Percentiles rank a stretch among this genome's conserved stretches.
Conservation (phyloP, 1,284 basidiomycete species). For the Apiotrichum porosum region DNA sequence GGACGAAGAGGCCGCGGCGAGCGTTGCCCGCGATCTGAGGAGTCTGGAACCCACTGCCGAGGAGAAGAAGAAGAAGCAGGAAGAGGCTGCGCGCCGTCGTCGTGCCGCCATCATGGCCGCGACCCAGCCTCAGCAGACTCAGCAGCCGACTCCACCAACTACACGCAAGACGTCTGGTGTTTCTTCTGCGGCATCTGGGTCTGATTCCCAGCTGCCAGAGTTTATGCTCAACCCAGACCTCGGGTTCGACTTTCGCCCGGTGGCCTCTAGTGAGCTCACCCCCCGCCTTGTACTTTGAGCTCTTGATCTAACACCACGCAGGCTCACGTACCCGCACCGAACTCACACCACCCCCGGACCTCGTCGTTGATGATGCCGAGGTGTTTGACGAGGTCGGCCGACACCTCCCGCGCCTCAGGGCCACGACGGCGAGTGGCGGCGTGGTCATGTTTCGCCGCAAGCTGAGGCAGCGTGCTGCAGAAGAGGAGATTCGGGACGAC, state of each 20-base stretch:
- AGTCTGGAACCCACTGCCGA: background rate
- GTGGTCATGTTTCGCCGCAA: constrained; percentile 30
- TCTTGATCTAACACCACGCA: too few relatives aligned
- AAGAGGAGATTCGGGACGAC: background rate
- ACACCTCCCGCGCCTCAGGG: constrained; percentile 22
- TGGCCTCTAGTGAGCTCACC: too few relatives aligned
- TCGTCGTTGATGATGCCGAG: constrained; percentile 3
- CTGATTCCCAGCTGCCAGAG: too few relatives aligned
- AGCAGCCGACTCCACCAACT: background rate
- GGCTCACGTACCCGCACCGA: constrained; percentile 6
- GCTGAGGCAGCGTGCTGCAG: constrained; percentile 13
- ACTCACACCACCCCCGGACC: constrained; percentile 20
- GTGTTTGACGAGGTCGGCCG: constrained; percentile 17
- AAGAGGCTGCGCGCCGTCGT: background rate
- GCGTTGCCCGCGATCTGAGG: background rate
- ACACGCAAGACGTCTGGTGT: too few relatives aligned
- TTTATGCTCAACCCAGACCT: too few relatives aligned
- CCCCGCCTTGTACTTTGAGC: too few relatives aligned
- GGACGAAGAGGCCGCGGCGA: constrained; percentile 17
- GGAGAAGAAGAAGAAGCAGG: background rate
- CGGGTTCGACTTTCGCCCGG: background rate
- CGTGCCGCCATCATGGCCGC: constrained; percentile 6
- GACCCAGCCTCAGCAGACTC: background rate
- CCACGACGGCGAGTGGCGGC: constrained; percentile 34
- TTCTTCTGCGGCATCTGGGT: background rate